Percentiles rank a stretch among this genome's conserved stretches.
Conservation (phyloP, 2,329 filamentous ascomycete genomes). For the Xylaria hypoxylon region DNA sequence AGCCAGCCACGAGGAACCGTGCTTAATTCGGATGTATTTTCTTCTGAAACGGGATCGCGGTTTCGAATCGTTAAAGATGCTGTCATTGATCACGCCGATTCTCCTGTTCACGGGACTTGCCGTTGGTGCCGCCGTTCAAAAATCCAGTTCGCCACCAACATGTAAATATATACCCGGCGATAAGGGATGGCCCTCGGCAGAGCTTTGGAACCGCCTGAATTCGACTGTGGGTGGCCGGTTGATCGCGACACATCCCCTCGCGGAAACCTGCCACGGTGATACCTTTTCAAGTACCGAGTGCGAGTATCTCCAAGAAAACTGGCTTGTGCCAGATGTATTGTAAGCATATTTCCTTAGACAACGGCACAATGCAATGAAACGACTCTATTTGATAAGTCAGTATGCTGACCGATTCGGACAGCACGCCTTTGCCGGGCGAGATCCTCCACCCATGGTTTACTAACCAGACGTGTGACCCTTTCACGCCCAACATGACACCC, state of each 20-base stretch:
- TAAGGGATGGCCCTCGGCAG: constrained; percentile 9
- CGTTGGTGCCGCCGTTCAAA: too few species aligned
- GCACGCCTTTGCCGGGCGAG: constrained; percentile 19
- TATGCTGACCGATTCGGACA: neutral
- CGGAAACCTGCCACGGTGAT: constrained; percentile 23
- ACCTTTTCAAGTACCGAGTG: neutral
- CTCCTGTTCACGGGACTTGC: too few species aligned
- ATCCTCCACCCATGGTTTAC: constrained; percentile 24
- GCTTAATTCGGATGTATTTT: too few species aligned
- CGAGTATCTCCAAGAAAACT: constrained; percentile 6
- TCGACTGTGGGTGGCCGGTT: constrained; percentile 20
- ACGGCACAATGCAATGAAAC: neutral
- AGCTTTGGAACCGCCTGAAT: constrained; percentile 18
- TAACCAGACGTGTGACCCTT: constrained; percentile 22
- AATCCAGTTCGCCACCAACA: too few species aligned
- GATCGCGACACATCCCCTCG: constrained; percentile 19
- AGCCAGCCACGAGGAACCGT: too few species aligned
- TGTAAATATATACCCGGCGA: constrained; percentile 26
- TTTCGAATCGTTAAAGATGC: too few species aligned
- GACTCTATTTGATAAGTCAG: neutral
- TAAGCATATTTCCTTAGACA: neutral
- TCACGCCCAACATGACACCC: neutral
- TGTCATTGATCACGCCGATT: too few species aligned
- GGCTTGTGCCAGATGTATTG: neutral
- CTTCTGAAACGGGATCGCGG: too few species aligned